Conservation (phyloP, 1,284 basidiomycete genomes). For the Pulveroboletus sp. region DNA sequence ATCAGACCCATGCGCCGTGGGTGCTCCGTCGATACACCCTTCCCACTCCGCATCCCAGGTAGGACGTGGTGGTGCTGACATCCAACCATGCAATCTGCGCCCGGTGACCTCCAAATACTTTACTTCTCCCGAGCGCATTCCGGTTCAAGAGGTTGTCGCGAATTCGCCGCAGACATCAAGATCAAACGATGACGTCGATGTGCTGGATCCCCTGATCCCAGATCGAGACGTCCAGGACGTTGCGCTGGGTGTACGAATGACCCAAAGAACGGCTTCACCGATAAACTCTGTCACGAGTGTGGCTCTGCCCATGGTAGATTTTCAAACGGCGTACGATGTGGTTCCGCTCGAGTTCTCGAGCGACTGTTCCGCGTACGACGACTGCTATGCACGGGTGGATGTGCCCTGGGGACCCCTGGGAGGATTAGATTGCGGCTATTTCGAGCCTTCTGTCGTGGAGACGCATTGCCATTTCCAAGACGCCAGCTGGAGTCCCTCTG, state of each 20-base stretch:
- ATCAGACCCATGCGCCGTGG: constrained; percentile 5
- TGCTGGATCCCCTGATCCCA: background rate
- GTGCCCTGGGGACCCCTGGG: background rate
- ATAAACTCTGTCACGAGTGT: constrained; percentile 6
- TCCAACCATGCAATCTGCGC: background rate
- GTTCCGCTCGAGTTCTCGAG: constrained; percentile 15
- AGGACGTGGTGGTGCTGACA: constrained; percentile 15
- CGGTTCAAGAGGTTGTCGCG: background rate
- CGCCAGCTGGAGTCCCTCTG: background rate
- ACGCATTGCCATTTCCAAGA: background rate
- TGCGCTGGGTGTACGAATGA: background rate
- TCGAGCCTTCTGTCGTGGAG: background rate
- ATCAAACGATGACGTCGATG: background rate
- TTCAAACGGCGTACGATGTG: constrained; percentile 16
- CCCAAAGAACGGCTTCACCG: constrained; percentile 1
- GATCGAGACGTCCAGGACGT: background rate
- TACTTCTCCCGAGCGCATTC: background rate
- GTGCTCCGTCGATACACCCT: constrained; percentile 47
- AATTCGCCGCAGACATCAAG: background rate
- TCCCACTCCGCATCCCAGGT: constrained; percentile 56
- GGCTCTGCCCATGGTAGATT: constrained; percentile 5
- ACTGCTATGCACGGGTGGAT: background rate
- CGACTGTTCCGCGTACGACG: constrained; percentile 9
- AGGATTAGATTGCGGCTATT: background rate
- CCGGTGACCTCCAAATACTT: constrained; percentile 27